Evolutionary conservation across 495 filamentous ascomycete genomes (phyloP).

Genomic region (Rostrohypoxylon terebratum): DNA sequence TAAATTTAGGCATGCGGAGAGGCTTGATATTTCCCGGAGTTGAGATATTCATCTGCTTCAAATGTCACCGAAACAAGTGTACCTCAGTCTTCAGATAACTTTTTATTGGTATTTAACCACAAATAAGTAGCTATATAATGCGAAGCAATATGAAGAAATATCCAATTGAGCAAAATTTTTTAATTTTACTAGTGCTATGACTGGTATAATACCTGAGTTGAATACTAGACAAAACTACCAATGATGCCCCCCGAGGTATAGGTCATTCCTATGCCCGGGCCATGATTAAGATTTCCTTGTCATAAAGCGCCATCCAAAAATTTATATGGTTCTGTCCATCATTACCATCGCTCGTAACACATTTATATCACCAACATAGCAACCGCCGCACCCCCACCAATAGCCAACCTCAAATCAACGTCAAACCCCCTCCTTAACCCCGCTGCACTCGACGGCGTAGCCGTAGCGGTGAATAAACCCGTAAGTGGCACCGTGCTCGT

Average conservation of each 20-base stretch:
- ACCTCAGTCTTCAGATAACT: not conserved
- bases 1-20: too few species aligned
- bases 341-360: not conserved
- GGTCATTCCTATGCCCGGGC: not conserved
- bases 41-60: too few species aligned
- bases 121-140: not conserved
- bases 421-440: not conserved
- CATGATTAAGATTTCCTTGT: not conserved
- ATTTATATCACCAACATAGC: constrained; percentile 11
- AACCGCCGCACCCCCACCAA: constrained; percentile 11
- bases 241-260: not conserved
- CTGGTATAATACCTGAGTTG: not conserved
- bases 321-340: not conserved
- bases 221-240: not conserved
- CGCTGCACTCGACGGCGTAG: constrained; percentile 41
- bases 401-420: not conserved
- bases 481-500: constrained; percentile 45
- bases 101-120: not conserved
- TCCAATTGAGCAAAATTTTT: not conserved
- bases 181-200: not conserved
- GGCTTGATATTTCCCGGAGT: too few species aligned
- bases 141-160: not conserved
- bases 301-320: not conserved
- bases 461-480: constrained; percentile 46
- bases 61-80: not conserved